Conservation (phyloP, 495 filamentous ascomycete species). For the Daldinia bambusicola region DNA sequence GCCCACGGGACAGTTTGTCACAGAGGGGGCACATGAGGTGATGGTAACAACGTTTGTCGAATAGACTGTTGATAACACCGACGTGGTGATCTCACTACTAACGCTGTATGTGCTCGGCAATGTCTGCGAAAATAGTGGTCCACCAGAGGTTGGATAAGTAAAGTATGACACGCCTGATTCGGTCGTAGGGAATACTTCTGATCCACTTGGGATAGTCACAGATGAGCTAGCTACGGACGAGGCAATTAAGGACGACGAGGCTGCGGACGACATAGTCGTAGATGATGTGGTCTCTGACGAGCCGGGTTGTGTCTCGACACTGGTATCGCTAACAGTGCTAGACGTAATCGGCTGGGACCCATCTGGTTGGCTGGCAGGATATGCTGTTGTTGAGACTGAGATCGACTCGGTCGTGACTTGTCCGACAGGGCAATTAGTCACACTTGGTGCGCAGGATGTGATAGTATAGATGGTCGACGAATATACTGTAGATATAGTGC, state of each 20-base stretch:
- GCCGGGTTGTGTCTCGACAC: slow-evolving; percentile 12
- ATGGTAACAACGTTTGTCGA: slow-evolving; percentile 55
- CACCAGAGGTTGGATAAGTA: slow-evolving; percentile 12
- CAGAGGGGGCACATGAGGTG: slow-evolving; percentile 63
- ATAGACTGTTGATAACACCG: slow-evolving; percentile 46
- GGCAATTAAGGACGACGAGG: background rate
- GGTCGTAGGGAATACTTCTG: slow-evolving; percentile 17
- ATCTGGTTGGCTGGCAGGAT: slow-evolving; percentile 59
- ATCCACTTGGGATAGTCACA: slow-evolving; percentile 4
- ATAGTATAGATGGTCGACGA: slow-evolving; percentile 66
- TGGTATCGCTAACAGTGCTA: slow-evolving; percentile 13
- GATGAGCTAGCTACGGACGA: background rate
- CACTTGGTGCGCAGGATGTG: slow-evolving; percentile 64
- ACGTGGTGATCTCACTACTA: slow-evolving; percentile 47
- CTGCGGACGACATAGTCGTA: background rate
- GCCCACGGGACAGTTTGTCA: slow-evolving; percentile 66
- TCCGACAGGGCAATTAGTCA: slow-evolving; percentile 68
- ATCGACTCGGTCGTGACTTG: slow-evolving; percentile 64
- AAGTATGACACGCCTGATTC: slow-evolving; percentile 17
- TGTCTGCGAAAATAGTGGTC: slow-evolving; percentile 17
- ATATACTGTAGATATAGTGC: slow-evolving; percentile 67
- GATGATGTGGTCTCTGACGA: slow-evolving; percentile 2
- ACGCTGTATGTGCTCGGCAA: slow-evolving; percentile 49
- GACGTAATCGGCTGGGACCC: slow-evolving; percentile 13
- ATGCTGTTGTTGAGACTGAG: slow-evolving; percentile 66